A percentile compares a stretch with the other conserved stretches of the same genome.
phyloP scores from a whole-genome alignment of 1,284 basidiomycete species.

The Tilletia walkeri region DNA sequence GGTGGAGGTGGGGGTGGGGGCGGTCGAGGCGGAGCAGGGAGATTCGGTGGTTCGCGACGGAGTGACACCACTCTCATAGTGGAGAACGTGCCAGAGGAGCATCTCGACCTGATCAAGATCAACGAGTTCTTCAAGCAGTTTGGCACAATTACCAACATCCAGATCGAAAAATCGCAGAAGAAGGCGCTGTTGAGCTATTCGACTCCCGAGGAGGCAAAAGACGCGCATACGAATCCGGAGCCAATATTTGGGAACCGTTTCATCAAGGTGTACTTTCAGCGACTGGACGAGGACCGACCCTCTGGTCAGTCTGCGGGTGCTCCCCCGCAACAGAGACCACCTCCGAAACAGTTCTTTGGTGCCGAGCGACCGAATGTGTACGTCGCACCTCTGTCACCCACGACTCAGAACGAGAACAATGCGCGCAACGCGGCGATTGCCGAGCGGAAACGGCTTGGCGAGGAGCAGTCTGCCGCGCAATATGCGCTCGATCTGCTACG shows the following conservation, averaged over 20 bases:
- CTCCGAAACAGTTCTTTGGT: slow-evolving; percentile 40
- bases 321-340: slow-evolving; percentile 21
- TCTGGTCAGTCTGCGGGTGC: slow-evolving; percentile 63
- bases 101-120: slow-evolving; percentile 73
- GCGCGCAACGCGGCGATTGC: background rate
- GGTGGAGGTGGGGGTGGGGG: slow-evolving; percentile 58
- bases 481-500: slow-evolving; percentile 78
- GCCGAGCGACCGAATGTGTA: slow-evolving; percentile 47
- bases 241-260: slow-evolving; percentile 91
- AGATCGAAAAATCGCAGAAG: slow-evolving; percentile 74
- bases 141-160: slow-evolving; percentile 88
- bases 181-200: slow-evolving; percentile 81
- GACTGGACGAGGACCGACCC: slow-evolving; percentile 60
- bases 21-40: slow-evolving; percentile 61
- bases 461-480: slow-evolving; percentile 65
- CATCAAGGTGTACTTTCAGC: slow-evolving; percentile 67
- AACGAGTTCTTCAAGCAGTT: slow-evolving; percentile 89
- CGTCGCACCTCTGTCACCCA: slow-evolving; percentile 34
- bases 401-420: slow-evolving; percentile 24
- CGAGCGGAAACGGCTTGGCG: slow-evolving; percentile 27
- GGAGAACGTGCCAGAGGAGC: slow-evolving; percentile 85
- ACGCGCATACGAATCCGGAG: slow-evolving; percentile 87
- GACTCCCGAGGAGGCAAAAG: slow-evolving; percentile 77
- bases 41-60: slow-evolving; percentile 49
- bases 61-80: slow-evolving; percentile 79